Evolutionary conservation across 108 stramenopile genomes (phyloP), one percentile per base, ranked within the genome.

Genomic region (Cyclotella sp.): DNA sequence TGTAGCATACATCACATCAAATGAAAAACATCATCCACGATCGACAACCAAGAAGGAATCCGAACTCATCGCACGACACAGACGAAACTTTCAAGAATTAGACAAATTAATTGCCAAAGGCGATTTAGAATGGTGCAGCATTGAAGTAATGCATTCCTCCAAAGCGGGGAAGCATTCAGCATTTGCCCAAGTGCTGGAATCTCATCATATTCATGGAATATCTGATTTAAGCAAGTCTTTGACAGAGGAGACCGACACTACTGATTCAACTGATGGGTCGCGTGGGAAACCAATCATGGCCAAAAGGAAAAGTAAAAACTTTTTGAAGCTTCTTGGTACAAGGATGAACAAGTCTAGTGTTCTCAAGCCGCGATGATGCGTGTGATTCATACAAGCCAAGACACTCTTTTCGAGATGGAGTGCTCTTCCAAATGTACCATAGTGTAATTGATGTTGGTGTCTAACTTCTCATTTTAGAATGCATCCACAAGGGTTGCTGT

Each of bases 121-220:
- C 21, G 81, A 75, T 44, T 65, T 78, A 61, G 81, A 82, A 66
- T 74, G 45, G 68, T 76, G 67, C 60, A 75, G 73, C 43, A 52
- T 82, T 18, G 74, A 82, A 65, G 81, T 82, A 4, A 59, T 75
- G 63, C 81, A 79, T 19, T 72, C 73, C 24, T 64, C 30, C 47
- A 41, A 68, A 4, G 41, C 63, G 9, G 77, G 68, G 26, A 63
- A 29, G 21, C 68, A 63, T 19, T 63, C 73, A 9, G 66, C 68
- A 51, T 81, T 70, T 49, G 61, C 79, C 69, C 22, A 69, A 21
- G 79, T 81, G 22, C 63, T 81, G 28, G 79, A 79, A 61, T 61
- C 55, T n/a, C 49, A 55, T 24, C 3, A n/a, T 12, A 24, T 29
- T 1, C 34, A 15, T 28, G 41, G 26, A 44, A 30, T 22, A 16